phyloP scores from a whole-genome alignment of 768 basidiomycete species.

The Boletellus ananas region DNA sequence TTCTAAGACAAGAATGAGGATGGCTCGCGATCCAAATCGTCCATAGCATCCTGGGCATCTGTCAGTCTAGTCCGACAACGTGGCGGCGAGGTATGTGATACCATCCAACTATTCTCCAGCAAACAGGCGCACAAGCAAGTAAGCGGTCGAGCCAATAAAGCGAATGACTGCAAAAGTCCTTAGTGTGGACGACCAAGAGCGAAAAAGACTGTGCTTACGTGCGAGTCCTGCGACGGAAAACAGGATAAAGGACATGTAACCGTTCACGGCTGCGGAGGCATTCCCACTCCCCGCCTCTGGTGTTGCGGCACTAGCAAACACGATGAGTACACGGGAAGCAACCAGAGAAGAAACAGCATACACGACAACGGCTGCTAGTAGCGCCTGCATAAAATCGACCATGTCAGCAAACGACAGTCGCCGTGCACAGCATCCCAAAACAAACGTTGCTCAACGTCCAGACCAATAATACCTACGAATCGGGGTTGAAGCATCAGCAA shows the following conservation, averaged over 20 bases:
- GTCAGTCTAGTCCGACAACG: neutral
- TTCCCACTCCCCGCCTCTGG: slow-evolving; percentile 48
- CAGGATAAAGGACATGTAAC: slow-evolving; percentile 86
- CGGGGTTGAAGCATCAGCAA: slow-evolving; percentile 11
- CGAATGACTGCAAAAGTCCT: slow-evolving; percentile 59
- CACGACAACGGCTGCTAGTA: slow-evolving; percentile 74
- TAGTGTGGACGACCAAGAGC: neutral
- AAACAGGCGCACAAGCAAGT: slow-evolving; percentile 84
- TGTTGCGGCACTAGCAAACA: slow-evolving; percentile 30
- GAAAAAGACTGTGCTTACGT: slow-evolving; percentile 47
- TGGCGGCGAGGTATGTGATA: neutral
- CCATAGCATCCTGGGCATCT: neutral
- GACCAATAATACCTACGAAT: slow-evolving; percentile 62
- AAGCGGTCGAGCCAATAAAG: slow-evolving; percentile 76
- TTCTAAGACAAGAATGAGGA: too few species aligned
- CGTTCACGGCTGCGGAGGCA: slow-evolving; percentile 59
- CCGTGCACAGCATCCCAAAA: slow-evolving; percentile 24
- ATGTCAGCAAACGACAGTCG: slow-evolving; percentile 7
- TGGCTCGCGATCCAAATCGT: slow-evolving; percentile 10
- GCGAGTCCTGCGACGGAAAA: slow-evolving; percentile 88
- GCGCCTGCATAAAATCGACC: slow-evolving; percentile 37
- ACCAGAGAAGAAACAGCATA: slow-evolving; percentile 37
- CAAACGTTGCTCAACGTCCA: slow-evolving; percentile 86
- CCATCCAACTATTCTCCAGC: slow-evolving; percentile 63
- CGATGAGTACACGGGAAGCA: neutral